Evolutionary conservation across 306 rosid species (phyloP).

Genomic region (Dryas alaskensis): DNA sequence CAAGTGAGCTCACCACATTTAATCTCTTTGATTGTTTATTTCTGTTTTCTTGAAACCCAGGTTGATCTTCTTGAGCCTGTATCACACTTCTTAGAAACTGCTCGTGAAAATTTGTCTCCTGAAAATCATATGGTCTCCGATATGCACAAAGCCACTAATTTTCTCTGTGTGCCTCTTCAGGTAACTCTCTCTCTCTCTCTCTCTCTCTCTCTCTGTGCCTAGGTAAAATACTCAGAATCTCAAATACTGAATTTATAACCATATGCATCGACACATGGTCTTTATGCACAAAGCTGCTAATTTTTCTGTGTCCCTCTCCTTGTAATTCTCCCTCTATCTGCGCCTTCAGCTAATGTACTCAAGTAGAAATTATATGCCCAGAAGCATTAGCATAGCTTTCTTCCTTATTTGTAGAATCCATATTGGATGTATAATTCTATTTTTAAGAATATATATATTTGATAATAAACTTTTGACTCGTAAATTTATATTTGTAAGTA

Average conservation of each 20-base stretch:
- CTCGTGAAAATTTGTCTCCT: constrained; percentile 64
- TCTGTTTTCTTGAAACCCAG: constrained; percentile 40
- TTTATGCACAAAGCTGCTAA: neutral
- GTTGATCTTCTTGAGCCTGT: constrained; percentile 99
- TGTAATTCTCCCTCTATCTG: too few species aligned
- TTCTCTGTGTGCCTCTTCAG: constrained; percentile 89
- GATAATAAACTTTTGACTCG: too few species aligned
- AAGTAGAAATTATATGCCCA: too few species aligned
- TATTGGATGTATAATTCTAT: too few species aligned
- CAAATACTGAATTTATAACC: constrained; percentile 6
- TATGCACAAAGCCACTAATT: constrained; percentile 64
- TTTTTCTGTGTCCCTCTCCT: neutral
- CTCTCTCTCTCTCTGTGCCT: constrained; percentile 23
- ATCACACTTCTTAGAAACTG: constrained; percentile 84
- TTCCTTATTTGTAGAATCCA: too few species aligned
- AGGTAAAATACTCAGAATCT: constrained; percentile 41
- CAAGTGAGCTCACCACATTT: constrained; percentile 3
- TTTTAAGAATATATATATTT: too few species aligned
- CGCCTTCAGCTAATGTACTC: too few species aligned
- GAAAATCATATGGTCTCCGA: constrained; percentile 53
- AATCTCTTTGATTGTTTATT: constrained; percentile 15
- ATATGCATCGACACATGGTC: neutral
- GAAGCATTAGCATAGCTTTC: too few species aligned
- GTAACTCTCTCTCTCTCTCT: constrained; percentile 26
- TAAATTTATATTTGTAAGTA: too few species aligned